These are phyloP conservation scores for Pleurotus platypus DNA, from an alignment of 768 basidiomycete species.

Conservation along the genomic window DNA sequence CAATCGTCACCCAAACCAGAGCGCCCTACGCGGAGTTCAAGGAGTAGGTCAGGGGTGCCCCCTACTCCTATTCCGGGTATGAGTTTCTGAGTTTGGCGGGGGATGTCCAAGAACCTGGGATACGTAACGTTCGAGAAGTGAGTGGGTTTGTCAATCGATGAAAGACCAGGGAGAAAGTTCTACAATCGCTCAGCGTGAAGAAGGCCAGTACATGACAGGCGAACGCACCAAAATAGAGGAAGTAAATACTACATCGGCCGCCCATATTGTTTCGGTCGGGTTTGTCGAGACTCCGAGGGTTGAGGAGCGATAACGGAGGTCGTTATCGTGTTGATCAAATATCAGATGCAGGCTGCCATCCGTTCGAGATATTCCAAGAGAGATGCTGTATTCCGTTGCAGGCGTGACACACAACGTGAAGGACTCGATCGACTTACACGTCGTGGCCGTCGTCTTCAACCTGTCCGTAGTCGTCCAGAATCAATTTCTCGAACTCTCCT, in stretches of 20 bases:
- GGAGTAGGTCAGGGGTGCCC: slow-evolving; percentile 21
- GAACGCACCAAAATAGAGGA: background rate
- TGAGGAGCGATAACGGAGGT: slow-evolving; percentile 29
- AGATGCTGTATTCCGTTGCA: slow-evolving; percentile 21
- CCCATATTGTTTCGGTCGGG: slow-evolving; percentile 10
- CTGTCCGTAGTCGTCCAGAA: slow-evolving; percentile 29
- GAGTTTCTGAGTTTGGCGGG: background rate
- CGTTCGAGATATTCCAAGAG: slow-evolving; percentile 29
- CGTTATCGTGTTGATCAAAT: slow-evolving; percentile 34
- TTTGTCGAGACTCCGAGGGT: slow-evolving; percentile 23
- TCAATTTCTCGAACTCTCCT: slow-evolving; percentile 15
- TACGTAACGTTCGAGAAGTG: slow-evolving; percentile 34
- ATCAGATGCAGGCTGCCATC: slow-evolving; percentile 31
- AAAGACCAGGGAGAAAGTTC: slow-evolving; percentile 30
- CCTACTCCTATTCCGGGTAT: background rate
- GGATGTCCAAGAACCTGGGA: slow-evolving; percentile 25
- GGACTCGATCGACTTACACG: slow-evolving; percentile 16
- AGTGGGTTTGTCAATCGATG: slow-evolving; percentile 21
- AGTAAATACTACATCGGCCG: no score
- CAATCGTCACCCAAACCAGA: slow-evolving; percentile 34
- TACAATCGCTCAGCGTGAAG: slow-evolving; percentile 3
- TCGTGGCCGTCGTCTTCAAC: slow-evolving; percentile 34
- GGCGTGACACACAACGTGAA: background rate
- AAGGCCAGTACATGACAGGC: background rate
- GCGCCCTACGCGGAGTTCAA: slow-evolving; percentile 30